Evolutionary conservation across 108 stramenopile genomes (phyloP), one percentile per base, ranked within the genome.

Genomic region (Conticribra weissflogii): DNA sequence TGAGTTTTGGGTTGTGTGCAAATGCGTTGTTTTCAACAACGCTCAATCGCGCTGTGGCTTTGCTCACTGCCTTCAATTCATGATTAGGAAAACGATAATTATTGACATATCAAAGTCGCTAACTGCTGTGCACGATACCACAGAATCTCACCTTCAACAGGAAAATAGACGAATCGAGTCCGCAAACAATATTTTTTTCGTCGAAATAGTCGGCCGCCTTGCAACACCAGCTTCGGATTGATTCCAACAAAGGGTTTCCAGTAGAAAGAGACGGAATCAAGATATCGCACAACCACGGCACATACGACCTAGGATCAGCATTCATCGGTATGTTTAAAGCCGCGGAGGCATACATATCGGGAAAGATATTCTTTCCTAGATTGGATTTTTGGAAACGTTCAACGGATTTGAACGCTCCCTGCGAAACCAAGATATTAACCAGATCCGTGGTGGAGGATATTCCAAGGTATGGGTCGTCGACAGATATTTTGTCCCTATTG

Each of bases 191-290:
- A 34, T 68, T 53, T 31, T 63, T 78, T 23, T 83, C 84, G 50
- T 94, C 93, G 54, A 85, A 85, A 32, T 63, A 54, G 71, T 95
- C 88, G 2, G 94, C 91, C n/a, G 73, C 81, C 16, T 54, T 57
- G 69, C 89, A 90, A 14, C 81, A 32, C 90, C 90, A 95, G 8
- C 63, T 47, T 4, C 81, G 77, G 63, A 95, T 78, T 23, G 62
- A 56, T 18, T 81, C 82, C 24, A 95, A 58, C 28, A 85, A 45
- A 47, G 83, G 82, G 52, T 89, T 78, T n/a, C 86, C 81, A 25
- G 87, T 86, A 7, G 76, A 65, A 47, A 95, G 72, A 64, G 77
- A 66, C 0, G 93, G 88, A 17, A 92, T 46, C 27, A 95, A 72
- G 17, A 79, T 25, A 30, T 85, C 66, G 22, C 67, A 62, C 19